Conservation (phyloP, 2,329 filamentous ascomycete genomes). For the Pseudogymnoascus sp. region DNA sequence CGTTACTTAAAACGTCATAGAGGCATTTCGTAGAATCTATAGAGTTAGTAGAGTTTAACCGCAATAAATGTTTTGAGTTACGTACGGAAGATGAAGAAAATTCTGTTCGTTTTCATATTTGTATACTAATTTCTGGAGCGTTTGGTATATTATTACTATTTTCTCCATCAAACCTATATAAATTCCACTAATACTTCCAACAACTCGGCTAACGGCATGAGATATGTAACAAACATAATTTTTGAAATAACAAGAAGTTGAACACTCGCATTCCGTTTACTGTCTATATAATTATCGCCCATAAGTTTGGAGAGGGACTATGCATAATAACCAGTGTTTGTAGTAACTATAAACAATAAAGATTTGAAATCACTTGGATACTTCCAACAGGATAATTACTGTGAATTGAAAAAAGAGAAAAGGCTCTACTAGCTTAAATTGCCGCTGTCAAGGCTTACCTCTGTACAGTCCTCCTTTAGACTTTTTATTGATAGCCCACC, state of each 20-base stretch:
- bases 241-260: not conserved
- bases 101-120: not conserved
- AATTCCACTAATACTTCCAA: not conserved
- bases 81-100: not conserved
- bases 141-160: not conserved
- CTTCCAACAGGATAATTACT: not conserved
- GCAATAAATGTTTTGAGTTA: not conserved
- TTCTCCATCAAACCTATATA: not conserved
- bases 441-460: not conserved
- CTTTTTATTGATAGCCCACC: not conserved
- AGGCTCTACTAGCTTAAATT: not conserved
- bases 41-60: not conserved
- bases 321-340: not conserved
- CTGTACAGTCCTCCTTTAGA: not conserved
- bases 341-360: not conserved
- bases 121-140: not conserved
- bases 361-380: too few relatives aligned
- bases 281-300: not conserved
- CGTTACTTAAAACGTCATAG: not conserved
- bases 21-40: not conserved
- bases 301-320: not conserved
- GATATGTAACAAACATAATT: not conserved
- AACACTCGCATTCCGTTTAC: not conserved
- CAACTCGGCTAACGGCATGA: not conserved
- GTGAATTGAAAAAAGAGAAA: not conserved